Percentiles rank a stretch among this genome's conserved stretches.
These are phyloP conservation scores for Penicillium bovifimosum DNA, from an alignment of 495 filamentous ascomycete genomes.

Conservation along the genomic window DNA sequence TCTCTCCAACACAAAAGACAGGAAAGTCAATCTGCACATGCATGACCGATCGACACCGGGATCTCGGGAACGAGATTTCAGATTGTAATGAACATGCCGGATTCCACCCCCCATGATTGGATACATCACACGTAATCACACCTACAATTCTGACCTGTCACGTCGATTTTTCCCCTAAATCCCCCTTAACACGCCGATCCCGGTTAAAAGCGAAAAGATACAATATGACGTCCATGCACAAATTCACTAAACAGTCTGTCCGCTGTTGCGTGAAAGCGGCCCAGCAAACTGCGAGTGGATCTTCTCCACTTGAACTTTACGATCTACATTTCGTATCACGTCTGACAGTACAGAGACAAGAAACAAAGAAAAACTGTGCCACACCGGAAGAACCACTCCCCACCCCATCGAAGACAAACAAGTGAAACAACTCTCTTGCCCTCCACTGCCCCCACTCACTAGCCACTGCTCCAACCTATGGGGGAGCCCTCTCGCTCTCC, in stretches of 20 bases:
- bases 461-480: constrained; percentile 4
- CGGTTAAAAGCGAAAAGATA: background rate
- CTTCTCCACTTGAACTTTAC: background rate
- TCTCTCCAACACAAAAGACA: too few relatives aligned
- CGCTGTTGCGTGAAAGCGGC: background rate
- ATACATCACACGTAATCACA: background rate
- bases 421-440: too few relatives aligned
- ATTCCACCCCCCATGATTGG: background rate
- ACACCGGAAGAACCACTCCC: background rate
- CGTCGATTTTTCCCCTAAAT: background rate
- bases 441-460: background rate
- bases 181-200: constrained; percentile 1
- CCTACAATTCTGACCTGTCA: background rate
- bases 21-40: background rate
- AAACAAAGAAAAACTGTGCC: background rate
- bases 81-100: background rate
- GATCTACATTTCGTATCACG: background rate
- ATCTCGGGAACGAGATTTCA: constrained; percentile 8
- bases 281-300: background rate
- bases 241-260: background rate
- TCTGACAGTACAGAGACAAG: background rate
- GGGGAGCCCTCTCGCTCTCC: background rate
- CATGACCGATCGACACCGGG: background rate
- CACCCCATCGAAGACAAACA: background rate
- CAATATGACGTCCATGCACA: background rate